Base-by-base conservation (phyloP, 106 monocot species). In the Gastrodia elata region DNA sequence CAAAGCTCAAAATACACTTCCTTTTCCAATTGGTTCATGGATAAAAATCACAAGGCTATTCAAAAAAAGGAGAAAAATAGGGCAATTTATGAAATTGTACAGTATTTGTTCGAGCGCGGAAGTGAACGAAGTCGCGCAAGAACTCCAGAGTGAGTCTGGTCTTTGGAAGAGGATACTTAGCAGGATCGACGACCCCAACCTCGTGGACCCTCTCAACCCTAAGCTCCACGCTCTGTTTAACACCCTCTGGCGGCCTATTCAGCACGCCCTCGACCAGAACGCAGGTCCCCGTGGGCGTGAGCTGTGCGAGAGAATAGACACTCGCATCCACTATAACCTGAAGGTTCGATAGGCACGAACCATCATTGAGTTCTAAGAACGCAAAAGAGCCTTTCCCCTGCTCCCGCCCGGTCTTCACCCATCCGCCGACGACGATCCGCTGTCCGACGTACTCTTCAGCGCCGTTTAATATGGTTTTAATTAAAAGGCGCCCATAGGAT, bases 351-450 rank as follows among this genome's bases (percentile, higher is more conserved):
- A 79, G 76, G 84, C 92, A 96, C 2, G 92, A 86, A 0, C 96
- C 96, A 33, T 96, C 96, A 77, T 92, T 96, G 86, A 96, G 85
- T 76, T 96, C 96, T 25, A 96, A 81, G 79, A 96, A 96, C 15
- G 96, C 96, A 80, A 96, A 96, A 5, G 88, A 64, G 0, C 96
- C 96, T 80, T 88, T 96, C 39, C 96, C 96, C 46, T 96, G 96
- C 82, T 96, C 92, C 14, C 96, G 59, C 40, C 96, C 96, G 8
- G 96, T 96, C 80, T 86, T 89, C 32, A 96, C 96, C 96, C 92
- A 92, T 6, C 96, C 96, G 0, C 96, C 96, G 26, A 96, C 96
- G 25, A 84, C 82, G n/a, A 86, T 76, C 68, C 68, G 81, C 44
- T 55, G 76, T 10, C 92, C 96, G 25, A 75, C 84, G 52, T 77